phyloP scores from a whole-genome alignment of 1,284 basidiomycete species.

The Moesziomyces sp. region DNA sequence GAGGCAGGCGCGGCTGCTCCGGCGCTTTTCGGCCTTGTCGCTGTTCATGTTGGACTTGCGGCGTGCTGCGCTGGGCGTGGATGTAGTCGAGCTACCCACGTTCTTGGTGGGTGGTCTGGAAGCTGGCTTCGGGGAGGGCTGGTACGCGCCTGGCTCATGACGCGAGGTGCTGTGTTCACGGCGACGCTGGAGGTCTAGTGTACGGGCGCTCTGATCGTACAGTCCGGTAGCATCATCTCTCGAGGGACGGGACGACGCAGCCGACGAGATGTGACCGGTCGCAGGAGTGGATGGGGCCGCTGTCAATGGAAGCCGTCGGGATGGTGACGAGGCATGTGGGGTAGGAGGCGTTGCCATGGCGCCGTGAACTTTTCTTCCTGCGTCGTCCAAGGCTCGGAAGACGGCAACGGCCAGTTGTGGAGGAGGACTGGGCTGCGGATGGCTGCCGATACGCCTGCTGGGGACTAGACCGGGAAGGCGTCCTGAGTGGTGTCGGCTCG shows the following conservation, averaged over 20 bases:
- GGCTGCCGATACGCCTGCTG: constrained; percentile 9
- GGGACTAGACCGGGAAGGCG: constrained; percentile 23
- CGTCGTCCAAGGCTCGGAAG: constrained; percentile 8
- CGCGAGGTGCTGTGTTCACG: neutral
- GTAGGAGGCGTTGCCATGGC: constrained; percentile 22
- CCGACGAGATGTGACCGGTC: neutral
- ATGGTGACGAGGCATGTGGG: constrained; percentile 15
- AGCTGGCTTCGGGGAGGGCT: constrained; percentile 11
- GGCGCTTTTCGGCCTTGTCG: constrained; percentile 39
- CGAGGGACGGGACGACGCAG: constrained; percentile 3
- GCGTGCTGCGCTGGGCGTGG: constrained; percentile 3
- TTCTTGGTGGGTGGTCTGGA: constrained; percentile 4
- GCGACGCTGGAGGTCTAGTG: neutral
- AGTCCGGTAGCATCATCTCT: constrained; percentile 14
- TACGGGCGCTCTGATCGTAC: constrained; percentile 17
- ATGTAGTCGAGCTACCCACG: constrained; percentile 7
- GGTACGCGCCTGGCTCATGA: neutral
- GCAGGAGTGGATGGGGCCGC: neutral
- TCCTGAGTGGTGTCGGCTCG: neutral
- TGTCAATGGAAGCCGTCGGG: constrained; percentile 12
- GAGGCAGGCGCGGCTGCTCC: constrained; percentile 43
- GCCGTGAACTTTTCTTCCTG: constrained; percentile 8
- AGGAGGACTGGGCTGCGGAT: constrained; percentile 10
- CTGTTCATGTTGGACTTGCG: constrained; percentile 29
- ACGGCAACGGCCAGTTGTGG: constrained; percentile 7